Base-by-base conservation (phyloP, 2,329 filamentous ascomycete genomes). In the Cercospora sojina region DNA sequence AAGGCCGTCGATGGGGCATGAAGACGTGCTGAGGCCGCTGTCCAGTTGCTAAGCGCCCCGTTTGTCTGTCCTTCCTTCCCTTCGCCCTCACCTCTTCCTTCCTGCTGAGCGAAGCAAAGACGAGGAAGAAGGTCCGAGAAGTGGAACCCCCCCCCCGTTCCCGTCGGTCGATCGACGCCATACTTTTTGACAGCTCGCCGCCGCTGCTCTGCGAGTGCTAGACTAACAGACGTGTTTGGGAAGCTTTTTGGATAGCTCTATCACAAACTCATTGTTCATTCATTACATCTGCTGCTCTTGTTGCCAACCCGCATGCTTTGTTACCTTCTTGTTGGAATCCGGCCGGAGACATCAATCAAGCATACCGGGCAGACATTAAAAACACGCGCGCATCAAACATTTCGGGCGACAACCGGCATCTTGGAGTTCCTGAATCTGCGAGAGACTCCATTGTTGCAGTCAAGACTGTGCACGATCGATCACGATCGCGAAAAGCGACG, bases 101-200 rank as follows among this genome's bases (percentile, higher is more conserved):
- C 25, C 53, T 31, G 53, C 53, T 57, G 53, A 57, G 27, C 53
- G 47, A 53, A 53, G 47, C 47, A 53, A 13, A 27, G 47, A 53
- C 43, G 43, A 20, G 47, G 12, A 27, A 53, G 25, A 53, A 53
- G 47, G 16, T 7, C 47, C 47, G 47, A 23, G 20, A n/a, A 53
- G 47, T 53, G 47, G 47, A 25, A 53, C 47, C 47, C 47, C 29
- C 47, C 47, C 47, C 29, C 47, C 47, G 47, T 27, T 53, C 47
- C 47, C 47, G 47, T 53, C 47, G 47, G 47, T 53, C 47, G 47
- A 53, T 53, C 47, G 13, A 53, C 47, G 13, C 47, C 47, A 53
- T 53, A 53, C 47, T 53, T 53, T 53, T 53, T 27, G 47, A 53
- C 47, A 53, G 47, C 47, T 29, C 47, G 47, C 47, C 47, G 47